Evolutionary conservation across 306 rosid species (phyloP), one percentile per base, ranked within the genome.

Genomic region (Trifolium repens): DNA sequence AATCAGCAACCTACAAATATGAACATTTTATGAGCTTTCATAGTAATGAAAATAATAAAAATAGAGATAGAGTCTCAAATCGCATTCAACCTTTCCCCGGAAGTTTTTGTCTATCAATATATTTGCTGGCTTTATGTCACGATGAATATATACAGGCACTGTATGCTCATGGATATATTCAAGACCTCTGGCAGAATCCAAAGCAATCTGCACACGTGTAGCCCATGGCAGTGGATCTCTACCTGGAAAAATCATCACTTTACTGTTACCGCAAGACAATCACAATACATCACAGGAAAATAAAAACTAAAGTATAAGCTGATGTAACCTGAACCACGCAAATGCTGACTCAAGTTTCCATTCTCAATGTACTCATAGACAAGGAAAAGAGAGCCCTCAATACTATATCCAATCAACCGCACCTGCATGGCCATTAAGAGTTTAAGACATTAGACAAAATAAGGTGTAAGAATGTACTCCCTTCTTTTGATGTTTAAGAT

Each of bases 161-260:
- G 99, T 92, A 81, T 94, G 97, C 87, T 94, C 99, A 16, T 94
- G 99, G 83, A 94, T 92, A 81, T 92, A 92, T 81, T 94, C 99
- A 35, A 94, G 96, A 62, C 99, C 99, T 85, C 97, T 87, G 40
- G 99, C 97, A 22, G 99, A 94, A 85, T 94, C 99, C 81, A 94
- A 78, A 46, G 97, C 97, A 82, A 94, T 89, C 83, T 92, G 99
- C 74, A 94, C 96, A 72, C 99, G 87, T 40, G 82, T 78, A 80
- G 96, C 78, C 99, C 99, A 94, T 53, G 96, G 84, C 55, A 94
- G 52, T 2, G 96, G 96, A 55, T 94, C 92, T 80, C 89, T 84
- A 81, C 76, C 99, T 92, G 81, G 10, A 61, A 78, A 40, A 47
- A 75, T 50, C 27, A 74, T 50, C 59, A 70, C 47, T 49, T 74